These are phyloP conservation scores for Podochytrium sp. DNA, from an alignment of 192 early-diverging fungal genomes.

Conservation along the genomic window DNA sequence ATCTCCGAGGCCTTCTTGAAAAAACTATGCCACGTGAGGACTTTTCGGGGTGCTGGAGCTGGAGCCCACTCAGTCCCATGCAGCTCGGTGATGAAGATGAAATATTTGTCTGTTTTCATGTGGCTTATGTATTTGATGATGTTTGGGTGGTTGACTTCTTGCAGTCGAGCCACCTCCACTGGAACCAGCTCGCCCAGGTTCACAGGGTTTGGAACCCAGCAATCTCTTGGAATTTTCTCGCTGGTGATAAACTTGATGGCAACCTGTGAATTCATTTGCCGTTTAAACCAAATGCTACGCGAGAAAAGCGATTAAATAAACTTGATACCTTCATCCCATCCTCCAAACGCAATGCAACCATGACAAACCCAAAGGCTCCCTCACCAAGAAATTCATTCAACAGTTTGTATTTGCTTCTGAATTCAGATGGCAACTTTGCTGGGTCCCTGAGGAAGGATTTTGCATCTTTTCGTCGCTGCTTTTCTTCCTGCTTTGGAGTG, in stretches of 20 bases:
- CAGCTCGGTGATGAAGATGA: constrained; percentile 54
- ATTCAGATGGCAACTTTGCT: constrained; percentile 6
- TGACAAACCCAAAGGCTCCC: constrained; percentile 57
- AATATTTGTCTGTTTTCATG: constrained; percentile 39
- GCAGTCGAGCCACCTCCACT: constrained; percentile 42
- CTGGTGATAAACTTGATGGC: constrained; percentile 56
- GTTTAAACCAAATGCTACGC: neutral
- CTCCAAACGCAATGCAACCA: constrained; percentile 38
- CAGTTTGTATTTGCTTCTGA: constrained; percentile 35
- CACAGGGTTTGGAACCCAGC: constrained; percentile 36
- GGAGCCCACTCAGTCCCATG: constrained; percentile 51
- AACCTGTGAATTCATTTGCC: constrained; percentile 45
- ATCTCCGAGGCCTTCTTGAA: no score
- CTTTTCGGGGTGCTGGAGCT: constrained; percentile 15
- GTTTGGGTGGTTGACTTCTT: constrained; percentile 47
- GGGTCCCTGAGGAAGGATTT: constrained; percentile 38
- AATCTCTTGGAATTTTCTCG: constrained; percentile 45
- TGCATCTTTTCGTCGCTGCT: constrained; percentile 27
- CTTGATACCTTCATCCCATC: constrained; percentile 33
- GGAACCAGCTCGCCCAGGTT: constrained; percentile 29
- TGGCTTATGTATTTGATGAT: constrained; percentile 55
- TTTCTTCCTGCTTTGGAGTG: neutral
- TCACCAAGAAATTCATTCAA: constrained; percentile 52
- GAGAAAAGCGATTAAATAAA: neutral
- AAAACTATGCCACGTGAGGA: no score